Evolutionary conservation across 768 basidiomycete genomes (phyloP), one percentile per base, ranked within the genome.

Genomic region (Rhodotorula paludigena): DNA sequence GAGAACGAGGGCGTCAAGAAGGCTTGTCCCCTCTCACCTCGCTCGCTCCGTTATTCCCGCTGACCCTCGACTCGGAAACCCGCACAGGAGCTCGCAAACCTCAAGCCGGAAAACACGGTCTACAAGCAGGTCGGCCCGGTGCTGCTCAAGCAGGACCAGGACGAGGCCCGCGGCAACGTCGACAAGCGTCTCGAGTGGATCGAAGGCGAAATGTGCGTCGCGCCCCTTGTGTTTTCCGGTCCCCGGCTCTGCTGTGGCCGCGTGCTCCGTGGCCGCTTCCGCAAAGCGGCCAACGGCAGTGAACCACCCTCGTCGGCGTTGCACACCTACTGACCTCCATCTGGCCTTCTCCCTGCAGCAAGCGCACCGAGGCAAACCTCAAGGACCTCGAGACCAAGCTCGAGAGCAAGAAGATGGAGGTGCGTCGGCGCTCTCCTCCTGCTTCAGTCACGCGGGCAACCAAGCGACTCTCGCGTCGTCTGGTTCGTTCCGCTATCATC

Each of bases 1-100:
- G 94, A 97, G 80, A 96, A 92, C 79, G 90, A 96, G 78, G 81
- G 86, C 55, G 94, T 97, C 52, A 86, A 90, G 77, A 90, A 93
- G 84, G 93, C 88, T 45, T 28, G 78, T 60, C 32, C 32, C 23
- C 15, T 28, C 30, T 33, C 57, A 4, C 14, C 21, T 25, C 23
- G 38, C 45, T 48, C 20, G 11, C 28, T 44, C 66, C 62, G 7
- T n/a, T n/a, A n/a, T n/a, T 21, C 63, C 38, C 23, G 41, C 48
- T 4, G 21, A 25, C 28, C 35, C n/a, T 8, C 38, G 16, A 44
- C 39, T 12, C 23, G 59, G 49, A n/a, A 23, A 35, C 48, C n/a
- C n/a, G 5, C 36, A 33, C 76, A 97, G 92, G 94, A 97, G 80
- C 92, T 98, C 76, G 80, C 82, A 25, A 80, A 82, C 36, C 78